Evolutionary conservation across 208 protist genomes (phyloP).

Genomic region (Herpetomonas samuelpessoai): DNA sequence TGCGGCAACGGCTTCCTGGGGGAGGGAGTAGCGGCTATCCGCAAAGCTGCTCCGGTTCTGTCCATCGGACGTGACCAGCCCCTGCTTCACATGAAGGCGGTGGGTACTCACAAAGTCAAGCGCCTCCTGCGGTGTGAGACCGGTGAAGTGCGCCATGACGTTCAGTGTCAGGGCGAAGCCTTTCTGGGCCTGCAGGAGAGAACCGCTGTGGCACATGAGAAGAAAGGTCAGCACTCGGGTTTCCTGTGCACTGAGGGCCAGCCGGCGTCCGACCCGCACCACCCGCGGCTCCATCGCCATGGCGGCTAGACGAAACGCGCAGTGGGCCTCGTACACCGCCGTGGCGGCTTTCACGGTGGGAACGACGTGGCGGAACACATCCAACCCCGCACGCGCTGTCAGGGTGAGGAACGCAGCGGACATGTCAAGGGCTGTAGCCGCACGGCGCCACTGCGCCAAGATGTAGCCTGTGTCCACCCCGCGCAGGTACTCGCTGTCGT

Average conservation of each 20-base stretch:
- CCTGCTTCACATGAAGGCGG: constrained; percentile 81
- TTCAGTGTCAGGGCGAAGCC: constrained; percentile 31
- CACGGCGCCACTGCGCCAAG: constrained; percentile 23
- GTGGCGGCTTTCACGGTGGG: constrained; percentile 35
- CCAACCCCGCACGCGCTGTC: constrained; percentile 24
- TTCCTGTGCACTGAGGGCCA: constrained; percentile 55
- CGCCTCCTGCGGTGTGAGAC: constrained; percentile 66
- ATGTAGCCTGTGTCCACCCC: constrained; percentile 47
- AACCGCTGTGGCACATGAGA: constrained; percentile 72
- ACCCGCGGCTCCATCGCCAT: constrained; percentile 68
- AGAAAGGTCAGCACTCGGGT: constrained; percentile 56
- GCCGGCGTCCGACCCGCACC: constrained; percentile 53
- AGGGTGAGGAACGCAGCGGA: constrained; percentile 21
- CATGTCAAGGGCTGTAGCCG: constrained; percentile 19
- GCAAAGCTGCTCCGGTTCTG: constrained; percentile 54
- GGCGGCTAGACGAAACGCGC: constrained; percentile 20
- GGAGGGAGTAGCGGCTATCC: constrained; percentile 66
- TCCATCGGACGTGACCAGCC: constrained; percentile 57
- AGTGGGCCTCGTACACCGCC: constrained; percentile 23
- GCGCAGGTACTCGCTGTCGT: constrained; percentile 65
- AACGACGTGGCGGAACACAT: constrained; percentile 41
- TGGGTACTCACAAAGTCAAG: constrained; percentile 71
- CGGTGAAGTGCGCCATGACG: constrained; percentile 47
- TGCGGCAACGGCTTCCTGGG: constrained; percentile 72
- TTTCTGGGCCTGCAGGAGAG: constrained; percentile 19